These are phyloP conservation scores for Fusarium palustre DNA, from an alignment of 2,329 filamentous ascomycete genomes.

Conservation along the genomic window DNA sequence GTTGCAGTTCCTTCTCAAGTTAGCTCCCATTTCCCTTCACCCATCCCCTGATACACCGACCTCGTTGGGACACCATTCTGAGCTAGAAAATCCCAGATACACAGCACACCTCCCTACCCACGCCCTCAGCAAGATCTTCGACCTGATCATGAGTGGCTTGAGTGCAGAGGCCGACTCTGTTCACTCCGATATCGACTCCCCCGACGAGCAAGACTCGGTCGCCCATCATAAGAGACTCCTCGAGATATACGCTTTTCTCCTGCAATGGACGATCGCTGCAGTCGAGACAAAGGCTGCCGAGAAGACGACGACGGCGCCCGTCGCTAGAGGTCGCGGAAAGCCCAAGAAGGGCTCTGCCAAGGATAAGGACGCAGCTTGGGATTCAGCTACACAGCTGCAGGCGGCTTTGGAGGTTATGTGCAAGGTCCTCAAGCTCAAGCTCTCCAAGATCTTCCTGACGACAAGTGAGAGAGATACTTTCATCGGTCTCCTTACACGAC, in stretches of 20 bases:
- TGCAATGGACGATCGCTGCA: conserved; percentile 96
- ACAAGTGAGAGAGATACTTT: conserved; percentile 97
- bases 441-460: conserved; percentile 92
- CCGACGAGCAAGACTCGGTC: conserved; percentile 88
- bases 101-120: conserved; percentile 82
- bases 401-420: conserved; percentile 93
- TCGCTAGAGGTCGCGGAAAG: conserved; percentile 78
- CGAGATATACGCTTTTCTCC: conserved; percentile 91
- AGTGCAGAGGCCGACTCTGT: conserved; percentile 87
- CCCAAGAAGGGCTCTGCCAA: conserved; percentile 81
- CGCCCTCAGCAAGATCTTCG: conserved; percentile 91
- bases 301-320: conserved; percentile 77
- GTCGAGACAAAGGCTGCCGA: conserved; percentile 94
- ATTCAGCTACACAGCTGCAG: conserved; percentile 88
- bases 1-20: conserved; percentile 96
- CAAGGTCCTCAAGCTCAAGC: conserved; percentile 92
- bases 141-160: conserved; percentile 87
- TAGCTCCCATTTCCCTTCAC: conserved; percentile 68
- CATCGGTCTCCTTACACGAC: conserved; percentile 88
- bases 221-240: conserved; percentile 90
- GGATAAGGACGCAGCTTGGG: conserved; percentile 89
- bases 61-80: conserved; percentile 46
- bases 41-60: conserved; percentile 36
- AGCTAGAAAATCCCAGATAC: conserved; percentile 76
- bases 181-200: conserved; percentile 84